A percentile compares a stretch with the other conserved stretches of the same genome.
These are phyloP conservation scores for Keithomyces neogunnii DNA, from an alignment of 2,329 filamentous ascomycete species.

Conservation along the genomic window DNA sequence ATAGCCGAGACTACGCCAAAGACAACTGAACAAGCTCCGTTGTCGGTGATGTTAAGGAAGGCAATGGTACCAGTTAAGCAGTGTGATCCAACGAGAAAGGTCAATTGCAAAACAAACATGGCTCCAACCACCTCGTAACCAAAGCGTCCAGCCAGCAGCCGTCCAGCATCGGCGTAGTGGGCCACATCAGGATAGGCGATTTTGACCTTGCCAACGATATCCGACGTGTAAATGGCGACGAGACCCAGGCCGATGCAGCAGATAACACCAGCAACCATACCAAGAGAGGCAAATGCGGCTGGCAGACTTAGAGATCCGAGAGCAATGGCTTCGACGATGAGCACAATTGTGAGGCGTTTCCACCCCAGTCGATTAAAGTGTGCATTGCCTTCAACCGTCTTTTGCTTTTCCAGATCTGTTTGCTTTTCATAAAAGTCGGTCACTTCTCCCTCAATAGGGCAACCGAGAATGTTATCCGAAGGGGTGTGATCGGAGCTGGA, in stretches of 20 bases:
- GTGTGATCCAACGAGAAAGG: slow-evolving; percentile 66
- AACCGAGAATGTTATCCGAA: slow-evolving; percentile 18
- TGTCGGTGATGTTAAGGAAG: slow-evolving; percentile 54
- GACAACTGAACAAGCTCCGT: slow-evolving; percentile 38
- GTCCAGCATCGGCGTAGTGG: slow-evolving; percentile 60
- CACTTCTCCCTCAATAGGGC: slow-evolving; percentile 20
- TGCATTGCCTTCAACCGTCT: slow-evolving; percentile 33
- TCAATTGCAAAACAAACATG: slow-evolving; percentile 54
- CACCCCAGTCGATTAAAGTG: slow-evolving; percentile 46
- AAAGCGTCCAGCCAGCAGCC: slow-evolving; percentile 49
- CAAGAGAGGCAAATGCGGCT: slow-evolving; percentile 41
- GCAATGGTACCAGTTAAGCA: slow-evolving; percentile 62
- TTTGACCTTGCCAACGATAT: slow-evolving; percentile 40
- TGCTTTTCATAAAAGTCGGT: slow-evolving; percentile 30
- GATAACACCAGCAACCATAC: slow-evolving; percentile 42
- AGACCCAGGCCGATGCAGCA: slow-evolving; percentile 33
- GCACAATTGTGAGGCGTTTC: slow-evolving; percentile 46
- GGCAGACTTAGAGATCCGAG: slow-evolving; percentile 45
- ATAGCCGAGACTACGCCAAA: slow-evolving; percentile 38
- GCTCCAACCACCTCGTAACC: slow-evolving; percentile 55
- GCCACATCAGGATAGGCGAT: slow-evolving; percentile 46
- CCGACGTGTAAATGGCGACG: slow-evolving; percentile 38
- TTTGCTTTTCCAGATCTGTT: slow-evolving; percentile 37
- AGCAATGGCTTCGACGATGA: slow-evolving; percentile 49
- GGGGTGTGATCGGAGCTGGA: slow-evolving; percentile 7